Evolutionary conservation across 2,329 filamentous ascomycete genomes (phyloP), one percentile per base, ranked within the genome.

Genomic region (Acrodontium crateriforme): DNA sequence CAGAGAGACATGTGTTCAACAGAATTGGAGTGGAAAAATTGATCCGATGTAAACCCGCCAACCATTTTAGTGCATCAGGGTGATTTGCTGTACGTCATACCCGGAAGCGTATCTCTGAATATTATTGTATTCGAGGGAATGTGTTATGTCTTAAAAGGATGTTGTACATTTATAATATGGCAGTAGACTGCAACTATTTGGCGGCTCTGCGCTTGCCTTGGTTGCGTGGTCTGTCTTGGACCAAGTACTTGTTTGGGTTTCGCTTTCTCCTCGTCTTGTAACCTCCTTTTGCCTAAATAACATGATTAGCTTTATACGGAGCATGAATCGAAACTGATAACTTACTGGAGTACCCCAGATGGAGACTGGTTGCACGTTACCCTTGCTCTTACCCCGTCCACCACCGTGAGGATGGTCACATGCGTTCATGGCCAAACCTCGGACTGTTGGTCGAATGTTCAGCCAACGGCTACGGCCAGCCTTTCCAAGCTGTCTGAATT

Each of bases 361-460:
- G 60, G 83, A 93, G 46, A 89, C 83, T 18, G 91, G 89, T 52
- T 92, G 69, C 36, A 85, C 74, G 53, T 94, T 93, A 73, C 89
- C 84, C 81, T 98, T 98, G 32, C 84, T 94, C 64, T 98, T 98
- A 64, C 89, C 89, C 68, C 91, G 74, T 59, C 89, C 89, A 79
- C 89, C 89, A 71, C 89, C 89, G 57, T 98, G 89, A 50, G 89
- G 89, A 68, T 98, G 89, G 51, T 98, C 89, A 46, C 75, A 80
- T 74, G 87, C 84, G 65, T 98, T 98, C 91, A 98, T 98, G 38
- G 91, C 89, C 46, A 95, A 62, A 78, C 89, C 91, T 65, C 91
- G 76, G 24, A 98, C 89, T 1, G 89, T 94, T 10, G 89, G 89
- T 43, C 89, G 69, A 50, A 91, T 93, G 51, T 89, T 89, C 41